Evolutionary conservation across 1,284 basidiomycete species (phyloP), one percentile per base, ranked within the genome.

Genomic region (Prillingera fragicola): DNA sequence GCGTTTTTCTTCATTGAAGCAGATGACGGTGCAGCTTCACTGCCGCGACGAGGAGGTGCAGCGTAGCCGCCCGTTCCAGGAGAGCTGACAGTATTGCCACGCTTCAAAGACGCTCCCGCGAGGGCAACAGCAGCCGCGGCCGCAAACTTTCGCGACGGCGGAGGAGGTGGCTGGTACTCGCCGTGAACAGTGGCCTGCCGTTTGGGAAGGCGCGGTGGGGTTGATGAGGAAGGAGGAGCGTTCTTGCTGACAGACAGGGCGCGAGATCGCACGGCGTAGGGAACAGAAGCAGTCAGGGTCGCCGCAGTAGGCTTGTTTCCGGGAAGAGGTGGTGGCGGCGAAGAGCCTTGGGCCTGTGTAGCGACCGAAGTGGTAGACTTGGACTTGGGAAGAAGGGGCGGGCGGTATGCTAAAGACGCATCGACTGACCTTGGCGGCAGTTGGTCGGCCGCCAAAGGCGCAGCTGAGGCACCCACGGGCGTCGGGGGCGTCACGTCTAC

Each of bases 301-400:
- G 58, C 41, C 1, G 55, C 33, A 5, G 27, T 18, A 2, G 62
- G 60, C 39, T 56, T 60, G 47, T 59, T 62, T 24, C 43, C 50
- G 7, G 57, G 59, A 22, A 61, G 45, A 2, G 55, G 57, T 0
- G 60, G 59, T 18, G 33, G 2, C 34, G 41, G 13, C 32, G 41
- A 6, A 24, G 18, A 13, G 38, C 21, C 9, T 7, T 4, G 15
- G 5, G 38, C 24, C 3, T 27, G 38, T 17, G n/a, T 13, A 8
- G 26, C 4, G 9, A n/a, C 14, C 13, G 29, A 8, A 9, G n/a
- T 7, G 9, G 27, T 9, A 3, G 13, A 29, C 26, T 27, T 17
- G 4, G 28, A 32, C 29, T 23, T 24, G 5, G 38, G 38, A 3
- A 40, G 38, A 2, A 29, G 37, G n/a, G 37, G 38, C 4, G 38